Evolutionary conservation across 768 basidiomycete species (phyloP).

Genomic region (Tylopilus subfusipes): DNA sequence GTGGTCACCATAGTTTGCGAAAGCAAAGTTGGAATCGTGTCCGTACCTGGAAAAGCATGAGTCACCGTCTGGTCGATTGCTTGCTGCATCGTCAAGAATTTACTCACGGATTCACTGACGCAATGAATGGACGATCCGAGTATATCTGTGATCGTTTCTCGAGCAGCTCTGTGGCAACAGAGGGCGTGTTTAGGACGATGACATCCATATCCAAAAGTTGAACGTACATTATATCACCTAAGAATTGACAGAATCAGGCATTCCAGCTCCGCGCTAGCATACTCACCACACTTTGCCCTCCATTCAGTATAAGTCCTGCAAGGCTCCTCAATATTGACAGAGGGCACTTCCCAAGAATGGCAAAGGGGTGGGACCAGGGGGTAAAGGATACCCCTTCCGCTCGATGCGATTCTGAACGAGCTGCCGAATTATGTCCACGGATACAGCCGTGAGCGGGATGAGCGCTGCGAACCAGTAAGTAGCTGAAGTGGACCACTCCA

Average conservation of each 20-base stretch:
- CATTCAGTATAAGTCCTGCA: conserved; percentile 18
- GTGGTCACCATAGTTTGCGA: neutral
- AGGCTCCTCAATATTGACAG: conserved; percentile 12
- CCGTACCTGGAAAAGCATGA: conserved; percentile 12
- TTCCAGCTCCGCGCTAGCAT: neutral
- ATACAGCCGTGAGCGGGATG: neutral
- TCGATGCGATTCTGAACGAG: conserved; percentile 6
- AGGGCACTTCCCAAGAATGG: conserved; percentile 20
- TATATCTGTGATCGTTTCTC: conserved; percentile 46
- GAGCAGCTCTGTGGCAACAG: conserved; percentile 43
- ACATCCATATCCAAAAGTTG: conserved; percentile 43
- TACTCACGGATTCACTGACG: conserved; percentile 4
- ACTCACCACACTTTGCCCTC: conserved; percentile 18
- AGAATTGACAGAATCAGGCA: neutral
- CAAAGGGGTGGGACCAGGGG: conserved; percentile 20
- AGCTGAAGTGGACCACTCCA: conserved; percentile 7
- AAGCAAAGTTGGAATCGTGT: conserved; percentile 4
- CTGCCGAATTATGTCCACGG: neutral
- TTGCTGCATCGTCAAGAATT: neutral
- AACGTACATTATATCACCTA: conserved; percentile 47
- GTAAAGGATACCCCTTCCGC: conserved; percentile 13
- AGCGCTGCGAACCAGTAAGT: conserved; percentile 5
- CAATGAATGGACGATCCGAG: conserved; percentile 45
- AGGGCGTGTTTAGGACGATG: conserved; percentile 44
- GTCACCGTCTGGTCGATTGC: neutral